Evolutionary conservation across 2,329 filamentous ascomycete genomes (phyloP).

Genomic region (Hypoxylon sp.): DNA sequence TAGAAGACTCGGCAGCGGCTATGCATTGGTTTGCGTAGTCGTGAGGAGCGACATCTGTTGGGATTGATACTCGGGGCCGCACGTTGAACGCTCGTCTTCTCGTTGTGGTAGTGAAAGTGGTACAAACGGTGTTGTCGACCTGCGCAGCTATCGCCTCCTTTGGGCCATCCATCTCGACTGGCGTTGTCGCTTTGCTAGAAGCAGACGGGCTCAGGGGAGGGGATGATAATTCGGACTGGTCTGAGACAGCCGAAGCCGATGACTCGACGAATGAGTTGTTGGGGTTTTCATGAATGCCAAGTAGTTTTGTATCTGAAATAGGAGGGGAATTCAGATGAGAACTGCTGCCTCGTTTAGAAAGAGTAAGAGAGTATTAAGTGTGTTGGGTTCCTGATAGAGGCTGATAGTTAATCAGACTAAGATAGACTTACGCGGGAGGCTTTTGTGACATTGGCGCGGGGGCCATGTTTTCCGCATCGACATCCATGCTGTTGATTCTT

Average conservation of each 20-base stretch:
- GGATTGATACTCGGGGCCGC: conserved; percentile 83
- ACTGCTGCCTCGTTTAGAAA: conserved; percentile 38
- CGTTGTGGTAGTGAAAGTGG: conserved; percentile 30
- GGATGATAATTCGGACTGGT: conserved; percentile 64
- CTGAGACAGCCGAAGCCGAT: conserved; percentile 61
- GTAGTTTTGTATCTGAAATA: conserved; percentile 45
- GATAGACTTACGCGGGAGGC: conserved; percentile 42
- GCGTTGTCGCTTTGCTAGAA: conserved; percentile 71
- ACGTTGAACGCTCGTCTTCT: conserved; percentile 61
- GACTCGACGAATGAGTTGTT: conserved; percentile 59
- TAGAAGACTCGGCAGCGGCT: conserved; percentile 84
- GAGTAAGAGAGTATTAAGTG: conserved; percentile 1
- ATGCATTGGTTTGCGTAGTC: conserved; percentile 94
- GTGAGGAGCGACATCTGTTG: conserved; percentile 71
- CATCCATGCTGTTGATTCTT: conserved; percentile 43
- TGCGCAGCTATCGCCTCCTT: conserved; percentile 40
- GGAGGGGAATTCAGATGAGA: conserved; percentile 39
- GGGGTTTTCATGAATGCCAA: conserved; percentile 30
- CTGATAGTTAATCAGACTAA: conserved; percentile 25
- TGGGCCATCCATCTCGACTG: conserved; percentile 56
- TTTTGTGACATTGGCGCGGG: conserved; percentile 30
- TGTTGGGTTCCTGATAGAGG: conserved; percentile 5
- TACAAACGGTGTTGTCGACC: conserved; percentile 10
- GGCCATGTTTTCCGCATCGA: conserved; percentile 32
- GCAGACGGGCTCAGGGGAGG: conserved; percentile 54